Evolutionary conservation across 805 yeast species (phyloP).

Genomic region (Starmerella khaoyaiensis): DNA sequence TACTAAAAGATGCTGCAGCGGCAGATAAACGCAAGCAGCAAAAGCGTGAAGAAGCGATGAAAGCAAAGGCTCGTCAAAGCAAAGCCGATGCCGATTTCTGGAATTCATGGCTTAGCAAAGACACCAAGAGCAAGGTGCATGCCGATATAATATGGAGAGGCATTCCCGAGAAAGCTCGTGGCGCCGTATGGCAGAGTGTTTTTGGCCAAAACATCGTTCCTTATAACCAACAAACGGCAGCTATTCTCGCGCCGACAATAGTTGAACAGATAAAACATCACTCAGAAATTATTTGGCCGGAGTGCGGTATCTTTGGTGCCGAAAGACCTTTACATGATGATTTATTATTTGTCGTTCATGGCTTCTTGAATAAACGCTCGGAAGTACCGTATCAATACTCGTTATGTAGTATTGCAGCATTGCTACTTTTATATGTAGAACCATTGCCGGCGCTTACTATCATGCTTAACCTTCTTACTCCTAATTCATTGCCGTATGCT

Average conservation of each 20-base stretch:
- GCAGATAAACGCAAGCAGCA: constrained; percentile 29
- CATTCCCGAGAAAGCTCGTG: constrained; percentile 36
- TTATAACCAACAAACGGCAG: neutral
- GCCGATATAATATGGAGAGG: constrained; percentile 54
- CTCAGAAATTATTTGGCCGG: constrained; percentile 28
- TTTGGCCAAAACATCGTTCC: neutral
- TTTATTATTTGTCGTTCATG: constrained; percentile 28
- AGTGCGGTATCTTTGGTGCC: constrained; percentile 29
- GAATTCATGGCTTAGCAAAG: constrained; percentile 27
- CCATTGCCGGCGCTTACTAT: constrained; percentile 32
- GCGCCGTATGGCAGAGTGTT: constrained; percentile 37
- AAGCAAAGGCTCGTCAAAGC: constrained; percentile 19
- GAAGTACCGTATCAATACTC: constrained; percentile 30
- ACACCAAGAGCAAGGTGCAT: constrained; percentile 25
- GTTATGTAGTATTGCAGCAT: constrained; percentile 32
- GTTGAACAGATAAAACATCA: constrained; percentile 17
- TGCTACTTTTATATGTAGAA: constrained; percentile 31
- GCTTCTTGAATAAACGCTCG: constrained; percentile 24
- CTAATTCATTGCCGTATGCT: constrained; percentile 27
- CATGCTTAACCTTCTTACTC: constrained; percentile 31
- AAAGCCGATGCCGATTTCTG: constrained; percentile 28
- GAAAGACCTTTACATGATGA: constrained; percentile 28
- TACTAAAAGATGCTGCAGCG: constrained; percentile 29
- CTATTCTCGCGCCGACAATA: neutral
- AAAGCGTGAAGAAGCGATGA: constrained; percentile 20